A percentile compares a stretch with the other conserved stretches of the same genome.
phyloP scores from a whole-genome alignment of 1,284 basidiomycete genomes.

The Sporisorium reilianum region DNA sequence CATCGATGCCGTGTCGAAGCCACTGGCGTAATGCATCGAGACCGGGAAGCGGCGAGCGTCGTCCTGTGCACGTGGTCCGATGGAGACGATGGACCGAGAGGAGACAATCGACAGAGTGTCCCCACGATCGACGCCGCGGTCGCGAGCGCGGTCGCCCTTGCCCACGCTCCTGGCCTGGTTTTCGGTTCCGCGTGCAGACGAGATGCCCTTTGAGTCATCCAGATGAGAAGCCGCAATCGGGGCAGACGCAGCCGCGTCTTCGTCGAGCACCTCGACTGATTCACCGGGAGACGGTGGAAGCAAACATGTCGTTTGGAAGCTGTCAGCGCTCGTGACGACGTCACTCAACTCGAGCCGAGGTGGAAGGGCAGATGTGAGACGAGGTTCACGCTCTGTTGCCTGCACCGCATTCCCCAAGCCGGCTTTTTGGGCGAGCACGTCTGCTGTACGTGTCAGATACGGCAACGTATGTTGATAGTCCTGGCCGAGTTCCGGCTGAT shows the following conservation, averaged over 20 bases:
- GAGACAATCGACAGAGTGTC: slow-evolving; percentile 40
- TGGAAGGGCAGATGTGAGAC: slow-evolving; percentile 10
- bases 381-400: slow-evolving; percentile 1
- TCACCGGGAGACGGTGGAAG: slow-evolving; percentile 22
- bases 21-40: slow-evolving; percentile 62
- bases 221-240: background rate
- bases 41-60: slow-evolving; percentile 59
- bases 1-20: slow-evolving; percentile 54
- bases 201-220: background rate
- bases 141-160: background rate
- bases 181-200: background rate
- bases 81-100: slow-evolving; percentile 40
- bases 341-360: slow-evolving; percentile 27
- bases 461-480: slow-evolving; percentile 1
- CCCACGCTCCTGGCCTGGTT: slow-evolving; percentile 1
- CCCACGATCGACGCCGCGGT: slow-evolving; percentile 11
- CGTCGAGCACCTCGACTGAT: slow-evolving; percentile 30
- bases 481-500: slow-evolving; percentile 9
- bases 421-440: background rate
- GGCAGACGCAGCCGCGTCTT: background rate
- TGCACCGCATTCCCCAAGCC: background rate
- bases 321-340: background rate
- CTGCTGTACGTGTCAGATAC: slow-evolving; percentile 2
- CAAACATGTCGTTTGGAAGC: slow-evolving; percentile 4
- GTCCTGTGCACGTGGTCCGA: slow-evolving; percentile 38